phyloP scores from a whole-genome alignment of 352 stramenopile genomes.

The Phytopythium kandeliae region DNA sequence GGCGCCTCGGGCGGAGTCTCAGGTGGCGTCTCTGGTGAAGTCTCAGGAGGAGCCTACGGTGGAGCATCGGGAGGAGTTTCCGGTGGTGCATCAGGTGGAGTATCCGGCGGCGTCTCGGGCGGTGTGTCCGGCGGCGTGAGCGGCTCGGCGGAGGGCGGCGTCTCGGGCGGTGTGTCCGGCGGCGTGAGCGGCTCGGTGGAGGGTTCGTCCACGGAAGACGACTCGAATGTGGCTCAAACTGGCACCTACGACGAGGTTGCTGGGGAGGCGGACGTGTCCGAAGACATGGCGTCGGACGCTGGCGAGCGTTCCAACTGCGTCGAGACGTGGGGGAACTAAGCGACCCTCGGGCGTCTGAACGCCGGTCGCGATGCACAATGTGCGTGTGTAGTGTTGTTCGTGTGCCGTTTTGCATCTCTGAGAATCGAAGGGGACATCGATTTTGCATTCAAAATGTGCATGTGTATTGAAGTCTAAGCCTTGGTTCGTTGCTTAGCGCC shows the following conservation, averaged over 20 bases:
- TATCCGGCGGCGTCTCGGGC: too few relatives aligned
- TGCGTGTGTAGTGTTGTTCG: too few relatives aligned
- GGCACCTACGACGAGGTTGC: not conserved
- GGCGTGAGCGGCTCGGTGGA: not conserved
- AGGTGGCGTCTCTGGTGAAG: too few relatives aligned
- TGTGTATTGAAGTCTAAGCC: not conserved
- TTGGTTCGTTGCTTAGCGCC: not conserved
- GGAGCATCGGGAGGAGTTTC: too few relatives aligned
- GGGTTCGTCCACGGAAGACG: not conserved
- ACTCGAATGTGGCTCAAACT: not conserved
- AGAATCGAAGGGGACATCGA: constrained; percentile 1
- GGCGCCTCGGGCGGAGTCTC: constrained; percentile 1
- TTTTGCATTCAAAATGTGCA: not conserved
- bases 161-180: not conserved
- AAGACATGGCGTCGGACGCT: not conserved
- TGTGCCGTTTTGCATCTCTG: not conserved
- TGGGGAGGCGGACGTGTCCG: not conserved
- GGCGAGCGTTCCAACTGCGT: not conserved
- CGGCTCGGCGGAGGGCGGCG: not conserved
- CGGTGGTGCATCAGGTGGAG: too few relatives aligned
- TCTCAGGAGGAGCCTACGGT: too few relatives aligned
- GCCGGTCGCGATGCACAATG: too few relatives aligned
- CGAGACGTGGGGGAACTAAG: not conserved
- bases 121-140: not conserved
- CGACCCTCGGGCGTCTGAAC: too few relatives aligned